phyloP scores from a whole-genome alignment of 345 rosid species.

The Melastoma malabathricum region DNA sequence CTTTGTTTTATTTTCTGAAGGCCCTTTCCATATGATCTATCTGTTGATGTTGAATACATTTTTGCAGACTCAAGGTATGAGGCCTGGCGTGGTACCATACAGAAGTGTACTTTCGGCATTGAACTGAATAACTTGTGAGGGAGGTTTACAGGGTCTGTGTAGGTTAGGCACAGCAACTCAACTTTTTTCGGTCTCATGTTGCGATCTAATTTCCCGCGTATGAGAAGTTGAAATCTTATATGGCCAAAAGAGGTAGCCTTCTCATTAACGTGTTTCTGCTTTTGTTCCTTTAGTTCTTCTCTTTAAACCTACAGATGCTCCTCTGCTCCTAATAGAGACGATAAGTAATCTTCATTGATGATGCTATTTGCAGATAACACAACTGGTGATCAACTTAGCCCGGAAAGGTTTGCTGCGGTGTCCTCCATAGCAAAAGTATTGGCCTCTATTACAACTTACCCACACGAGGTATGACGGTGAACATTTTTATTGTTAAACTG shows the following conservation, averaged over 20 bases:
- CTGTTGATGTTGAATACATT: too few relatives aligned
- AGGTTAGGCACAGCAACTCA: slow-evolving; percentile 31
- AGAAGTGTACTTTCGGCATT: slow-evolving; percentile 63
- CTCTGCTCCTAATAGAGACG: too few relatives aligned
- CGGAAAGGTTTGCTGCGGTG: slow-evolving; percentile 59
- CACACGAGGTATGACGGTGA: slow-evolving; percentile 58
- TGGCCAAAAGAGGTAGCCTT: slow-evolving; percentile 55
- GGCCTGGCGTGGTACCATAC: slow-evolving; percentile 59
- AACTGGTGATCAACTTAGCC: slow-evolving; percentile 39
- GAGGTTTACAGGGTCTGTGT: slow-evolving; percentile 79
- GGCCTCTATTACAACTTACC: slow-evolving; percentile 80
- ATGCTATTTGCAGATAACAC: slow-evolving; percentile 38
- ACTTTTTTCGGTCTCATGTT: slow-evolving; percentile 13
- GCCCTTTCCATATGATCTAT: too few relatives aligned
- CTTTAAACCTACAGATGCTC: too few relatives aligned
- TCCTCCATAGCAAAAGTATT: slow-evolving; percentile 65
- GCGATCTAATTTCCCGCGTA: slow-evolving; percentile 93
- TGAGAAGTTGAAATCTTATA: slow-evolving; percentile 63
- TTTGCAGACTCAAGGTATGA: slow-evolving; percentile 32
- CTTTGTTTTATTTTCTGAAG: too few relatives aligned
- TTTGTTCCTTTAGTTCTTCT: too few relatives aligned
- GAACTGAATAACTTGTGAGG: slow-evolving; percentile 62
- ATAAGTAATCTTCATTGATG: too few relatives aligned
- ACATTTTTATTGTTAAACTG: not conserved
- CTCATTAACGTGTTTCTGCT: too few relatives aligned